phyloP scores from a whole-genome alignment of 768 basidiomycete genomes.

The Xerocomellus dryophilus region DNA sequence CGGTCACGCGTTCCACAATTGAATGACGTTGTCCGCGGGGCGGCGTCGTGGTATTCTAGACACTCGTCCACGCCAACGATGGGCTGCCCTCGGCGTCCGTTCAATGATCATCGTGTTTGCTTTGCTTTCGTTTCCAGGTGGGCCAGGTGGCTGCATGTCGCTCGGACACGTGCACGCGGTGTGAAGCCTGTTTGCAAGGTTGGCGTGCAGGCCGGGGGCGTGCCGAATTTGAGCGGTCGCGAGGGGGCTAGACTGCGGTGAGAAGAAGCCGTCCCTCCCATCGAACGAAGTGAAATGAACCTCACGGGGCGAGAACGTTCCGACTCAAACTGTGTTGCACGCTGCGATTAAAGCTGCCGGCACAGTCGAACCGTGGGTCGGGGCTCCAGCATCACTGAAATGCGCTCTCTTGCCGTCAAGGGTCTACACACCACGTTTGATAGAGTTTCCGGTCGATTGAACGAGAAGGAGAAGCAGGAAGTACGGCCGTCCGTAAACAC shows the following conservation, averaged over 20 bases:
- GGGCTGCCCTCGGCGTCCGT: neutral
- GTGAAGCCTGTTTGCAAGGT: neutral
- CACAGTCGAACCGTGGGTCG: neutral
- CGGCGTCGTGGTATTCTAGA: constrained; percentile 3
- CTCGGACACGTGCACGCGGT: constrained; percentile 5
- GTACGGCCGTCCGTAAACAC: neutral
- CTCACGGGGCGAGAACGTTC: neutral
- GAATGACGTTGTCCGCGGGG: constrained; percentile 1
- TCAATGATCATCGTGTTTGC: neutral
- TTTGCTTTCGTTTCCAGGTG: neutral
- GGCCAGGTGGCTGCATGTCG: neutral
- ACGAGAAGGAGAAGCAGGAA: neutral
- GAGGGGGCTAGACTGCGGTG: neutral
- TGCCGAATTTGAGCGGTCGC: neutral
- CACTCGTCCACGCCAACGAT: neutral
- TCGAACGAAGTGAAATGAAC: neutral
- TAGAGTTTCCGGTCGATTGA: neutral
- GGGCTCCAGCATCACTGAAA: neutral
- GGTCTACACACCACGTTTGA: neutral
- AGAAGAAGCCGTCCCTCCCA: neutral
- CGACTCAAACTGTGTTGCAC: constrained; percentile 3
- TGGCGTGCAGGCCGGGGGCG: neutral
- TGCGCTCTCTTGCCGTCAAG: neutral
- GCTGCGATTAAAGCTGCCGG: neutral
- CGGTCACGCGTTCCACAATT: neutral